phyloP scores from a whole-genome alignment of 371 early-diverging fungal species.

The Nematocida ausubeli region DNA sequence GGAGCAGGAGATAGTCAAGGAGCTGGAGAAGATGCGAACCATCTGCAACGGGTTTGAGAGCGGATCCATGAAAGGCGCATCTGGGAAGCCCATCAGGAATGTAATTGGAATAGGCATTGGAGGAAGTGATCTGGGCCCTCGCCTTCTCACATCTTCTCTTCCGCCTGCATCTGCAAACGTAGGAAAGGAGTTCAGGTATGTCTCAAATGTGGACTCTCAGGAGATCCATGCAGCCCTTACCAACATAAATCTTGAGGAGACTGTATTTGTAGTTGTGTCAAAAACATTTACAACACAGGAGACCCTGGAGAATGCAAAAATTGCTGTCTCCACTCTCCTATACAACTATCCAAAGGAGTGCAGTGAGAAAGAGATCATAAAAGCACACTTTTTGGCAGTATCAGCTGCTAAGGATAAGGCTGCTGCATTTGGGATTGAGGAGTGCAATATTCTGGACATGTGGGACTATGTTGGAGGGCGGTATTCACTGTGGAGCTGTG shows the following conservation, averaged over 20 bases:
- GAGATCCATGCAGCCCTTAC: constrained; percentile 83
- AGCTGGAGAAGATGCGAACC: constrained; percentile 81
- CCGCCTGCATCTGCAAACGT: background rate
- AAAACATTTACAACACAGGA: constrained; percentile 98
- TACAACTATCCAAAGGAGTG: background rate
- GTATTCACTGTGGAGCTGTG: constrained; percentile 96
- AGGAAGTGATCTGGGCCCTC: constrained; percentile 97
- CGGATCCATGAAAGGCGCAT: constrained; percentile 84
- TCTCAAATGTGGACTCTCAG: constrained; percentile 94
- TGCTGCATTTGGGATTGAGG: constrained; percentile 78
- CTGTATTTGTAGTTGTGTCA: constrained; percentile 88
- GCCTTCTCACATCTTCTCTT: constrained; percentile 92
- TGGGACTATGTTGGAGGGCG: constrained; percentile 99
- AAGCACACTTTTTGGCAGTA: constrained; percentile 92
- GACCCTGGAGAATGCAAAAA: constrained; percentile 88
- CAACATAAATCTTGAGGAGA: constrained; percentile 77
- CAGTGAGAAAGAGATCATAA: constrained; percentile 52
- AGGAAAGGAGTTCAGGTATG: constrained; percentile 77
- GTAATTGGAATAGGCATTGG: constrained; percentile 98
- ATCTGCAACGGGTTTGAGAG: constrained; percentile 77
- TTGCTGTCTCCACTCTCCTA: constrained; percentile 71
- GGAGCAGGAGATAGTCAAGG: constrained; percentile 76
- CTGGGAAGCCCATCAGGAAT: constrained; percentile 83
- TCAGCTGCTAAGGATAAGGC: constrained; percentile 87
- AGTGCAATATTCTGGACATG: constrained; percentile 91